Percentiles rank a stretch among this genome's conserved stretches.
Conservation (phyloP, 192 early-diverging fungal genomes). For the Cetraspora pellucida region DNA sequence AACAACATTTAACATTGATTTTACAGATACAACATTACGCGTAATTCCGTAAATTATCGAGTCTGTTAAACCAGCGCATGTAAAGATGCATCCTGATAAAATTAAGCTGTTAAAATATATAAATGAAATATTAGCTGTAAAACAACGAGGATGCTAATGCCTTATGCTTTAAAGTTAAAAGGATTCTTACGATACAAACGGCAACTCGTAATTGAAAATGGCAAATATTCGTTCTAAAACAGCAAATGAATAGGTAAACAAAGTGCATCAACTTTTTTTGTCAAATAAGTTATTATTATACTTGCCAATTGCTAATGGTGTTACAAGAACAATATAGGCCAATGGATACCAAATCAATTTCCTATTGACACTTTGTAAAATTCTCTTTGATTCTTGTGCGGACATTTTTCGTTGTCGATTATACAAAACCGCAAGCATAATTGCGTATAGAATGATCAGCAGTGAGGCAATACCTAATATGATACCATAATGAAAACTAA, state of each 20-base stretch:
- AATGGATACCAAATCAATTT: constrained; percentile 33
- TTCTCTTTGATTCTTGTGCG: not conserved
- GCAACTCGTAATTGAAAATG: not conserved
- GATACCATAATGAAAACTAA: constrained; percentile 27
- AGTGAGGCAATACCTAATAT: not conserved
- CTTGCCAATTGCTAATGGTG: constrained; percentile 26
- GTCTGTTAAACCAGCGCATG: constrained; percentile 20
- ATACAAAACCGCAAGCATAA: not conserved
- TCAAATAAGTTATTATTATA: not conserved
- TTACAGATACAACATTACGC: constrained; percentile 22
- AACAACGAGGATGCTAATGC: not conserved
- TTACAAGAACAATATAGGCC: constrained; percentile 13
- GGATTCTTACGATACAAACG: not conserved
- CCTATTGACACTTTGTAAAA: constrained; percentile 12
- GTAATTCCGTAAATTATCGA: constrained; percentile 27
- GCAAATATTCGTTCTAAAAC: constrained; percentile 5
- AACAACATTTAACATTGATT: not conserved
- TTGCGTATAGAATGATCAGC: constrained; percentile 4
- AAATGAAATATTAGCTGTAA: not conserved
- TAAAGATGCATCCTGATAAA: not conserved
- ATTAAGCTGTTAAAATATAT: constrained; percentile 1
- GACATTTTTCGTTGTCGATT: constrained; percentile 6
- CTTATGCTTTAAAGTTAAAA: constrained; percentile 7
- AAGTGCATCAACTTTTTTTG: not conserved
- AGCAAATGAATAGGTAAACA: not conserved